These are phyloP conservation scores for Phytopythium sindhum DNA, from an alignment of 352 stramenopile genomes.

Conservation along the genomic window DNA sequence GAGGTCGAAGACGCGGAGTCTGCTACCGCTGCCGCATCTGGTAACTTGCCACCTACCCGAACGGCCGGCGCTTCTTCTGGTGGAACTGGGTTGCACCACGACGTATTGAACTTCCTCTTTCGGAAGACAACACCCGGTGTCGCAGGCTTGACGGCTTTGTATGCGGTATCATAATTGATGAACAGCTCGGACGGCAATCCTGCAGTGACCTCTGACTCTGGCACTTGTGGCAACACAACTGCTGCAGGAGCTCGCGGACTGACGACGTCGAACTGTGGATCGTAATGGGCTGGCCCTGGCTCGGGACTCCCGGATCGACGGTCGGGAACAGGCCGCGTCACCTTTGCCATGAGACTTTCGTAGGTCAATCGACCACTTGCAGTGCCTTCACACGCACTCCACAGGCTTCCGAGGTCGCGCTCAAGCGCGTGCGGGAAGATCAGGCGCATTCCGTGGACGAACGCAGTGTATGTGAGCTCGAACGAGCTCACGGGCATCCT, in stretches of 20 bases:
- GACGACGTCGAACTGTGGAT: conserved; percentile 40
- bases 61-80: conserved; percentile 9
- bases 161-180: conserved; percentile 65
- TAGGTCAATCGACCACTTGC: conserved; percentile 16
- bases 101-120: conserved; percentile 55
- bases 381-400: conserved; percentile 24
- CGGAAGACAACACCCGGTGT: conserved; percentile 42
- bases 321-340: conserved; percentile 12
- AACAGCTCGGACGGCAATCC: conserved; percentile 54
- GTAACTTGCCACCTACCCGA: not conserved
- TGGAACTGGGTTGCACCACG: conserved; percentile 74
- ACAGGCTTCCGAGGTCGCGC: conserved; percentile 59
- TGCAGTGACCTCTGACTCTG: conserved; percentile 17
- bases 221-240: conserved; percentile 48
- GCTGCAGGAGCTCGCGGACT: conserved; percentile 32
- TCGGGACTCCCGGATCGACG: conserved; percentile 49
- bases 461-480: conserved; percentile 18
- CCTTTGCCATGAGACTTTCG: conserved; percentile 14
- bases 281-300: conserved; percentile 68
- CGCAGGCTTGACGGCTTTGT: conserved; percentile 55
- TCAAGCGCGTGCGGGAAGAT: conserved; percentile 51
- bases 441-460: conserved; percentile 39
- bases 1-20: not conserved
- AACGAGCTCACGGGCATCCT: not conserved
- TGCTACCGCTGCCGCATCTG: not conserved